A percentile compares a stretch with the other conserved stretches of the same genome.
phyloP scores from a whole-genome alignment of 306 rosid genomes.

The Acacia crassicarpa region DNA sequence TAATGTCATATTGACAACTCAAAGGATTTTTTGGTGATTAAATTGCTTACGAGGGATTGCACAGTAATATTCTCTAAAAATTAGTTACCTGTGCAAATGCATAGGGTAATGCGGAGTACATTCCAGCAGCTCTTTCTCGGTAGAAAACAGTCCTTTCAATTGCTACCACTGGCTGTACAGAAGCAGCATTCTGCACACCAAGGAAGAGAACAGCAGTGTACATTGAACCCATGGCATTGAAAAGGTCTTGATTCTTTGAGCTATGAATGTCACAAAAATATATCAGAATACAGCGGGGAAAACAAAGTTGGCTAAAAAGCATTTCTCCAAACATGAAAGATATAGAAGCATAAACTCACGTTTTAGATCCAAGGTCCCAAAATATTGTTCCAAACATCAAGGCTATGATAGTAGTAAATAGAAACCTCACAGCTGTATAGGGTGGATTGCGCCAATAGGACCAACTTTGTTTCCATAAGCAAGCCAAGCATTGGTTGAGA shows the following conservation, averaged over 20 bases:
- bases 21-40: too few species aligned
- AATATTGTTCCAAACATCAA: constrained; percentile 57
- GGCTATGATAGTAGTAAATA: constrained; percentile 44
- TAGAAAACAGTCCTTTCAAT: constrained; percentile 82
- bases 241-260: constrained; percentile 45
- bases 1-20: too few species aligned
- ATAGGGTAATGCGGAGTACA: constrained; percentile 78
- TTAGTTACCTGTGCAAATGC: constrained; percentile 66
- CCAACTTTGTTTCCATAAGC: constrained; percentile 79
- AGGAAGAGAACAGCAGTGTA: constrained; percentile 61
- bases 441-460: constrained; percentile 59
- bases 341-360: constrained; percentile 38
- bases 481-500: constrained; percentile 66
- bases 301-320: constrained; percentile 5
- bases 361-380: constrained; percentile 61
- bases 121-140: constrained; percentile 85
- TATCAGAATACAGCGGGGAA: constrained; percentile 8
- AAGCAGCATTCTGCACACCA: constrained; percentile 59
- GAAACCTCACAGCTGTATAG: constrained; percentile 52
- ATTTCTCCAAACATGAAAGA: constrained; percentile 46
- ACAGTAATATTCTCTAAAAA: background rate
- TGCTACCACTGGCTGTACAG: constrained; percentile 76
- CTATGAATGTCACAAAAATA: constrained; percentile 45
- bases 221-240: constrained; percentile 78
- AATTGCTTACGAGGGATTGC: too few species aligned